A percentile compares a stretch with the other conserved stretches of the same genome.
Conservation (phyloP, 2,329 filamentous ascomycete genomes). For the Ascochyta clinopodiicola region DNA sequence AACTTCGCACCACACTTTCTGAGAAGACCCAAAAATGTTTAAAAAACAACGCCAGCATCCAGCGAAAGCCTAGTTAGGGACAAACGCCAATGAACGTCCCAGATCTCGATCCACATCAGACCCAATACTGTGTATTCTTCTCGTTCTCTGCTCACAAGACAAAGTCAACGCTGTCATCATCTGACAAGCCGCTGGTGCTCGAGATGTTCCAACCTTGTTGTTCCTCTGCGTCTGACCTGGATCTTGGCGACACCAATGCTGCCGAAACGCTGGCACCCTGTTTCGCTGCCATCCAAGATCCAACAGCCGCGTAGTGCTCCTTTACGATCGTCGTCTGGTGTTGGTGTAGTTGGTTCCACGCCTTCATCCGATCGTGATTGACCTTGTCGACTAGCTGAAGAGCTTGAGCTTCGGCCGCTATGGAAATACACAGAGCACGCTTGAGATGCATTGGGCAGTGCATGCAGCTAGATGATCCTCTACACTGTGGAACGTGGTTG, state of each 20-base stretch:
- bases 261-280: neutral
- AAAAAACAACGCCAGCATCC: too few species aligned
- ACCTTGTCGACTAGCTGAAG: constrained; percentile 6
- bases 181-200: neutral
- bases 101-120: neutral
- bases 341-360: neutral
- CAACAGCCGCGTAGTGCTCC: neutral
- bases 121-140: neutral
- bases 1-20: too few species aligned
- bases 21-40: too few species aligned
- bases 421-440: neutral
- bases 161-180: neutral
- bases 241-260: neutral
- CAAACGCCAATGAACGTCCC: neutral
- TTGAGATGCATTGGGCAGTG: neutral
- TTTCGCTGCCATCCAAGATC: neutral
- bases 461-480: neutral
- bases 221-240: neutral
- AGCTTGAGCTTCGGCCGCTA: neutral
- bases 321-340: neutral
- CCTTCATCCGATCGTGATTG: neutral
- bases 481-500: neutral
- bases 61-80: neutral
- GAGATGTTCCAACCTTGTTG: neutral
- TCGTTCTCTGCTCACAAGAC: neutral